Percentiles rank a stretch among this genome's conserved stretches.
phyloP scores from a whole-genome alignment of 768 basidiomycete species.

The Termitomyces bulborhizus region DNA sequence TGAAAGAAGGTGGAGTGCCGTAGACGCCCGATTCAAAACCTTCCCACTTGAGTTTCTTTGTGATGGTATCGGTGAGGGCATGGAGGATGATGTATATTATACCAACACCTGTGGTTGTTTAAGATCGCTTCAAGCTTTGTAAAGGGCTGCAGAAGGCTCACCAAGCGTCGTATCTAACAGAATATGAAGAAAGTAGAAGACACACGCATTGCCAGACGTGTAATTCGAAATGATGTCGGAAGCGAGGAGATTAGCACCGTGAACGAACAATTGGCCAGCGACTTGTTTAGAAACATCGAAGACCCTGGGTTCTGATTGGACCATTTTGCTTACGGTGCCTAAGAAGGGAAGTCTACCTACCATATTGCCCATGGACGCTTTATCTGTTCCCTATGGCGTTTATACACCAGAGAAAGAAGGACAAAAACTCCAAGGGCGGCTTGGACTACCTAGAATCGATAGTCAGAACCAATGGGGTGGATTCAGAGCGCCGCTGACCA shows the following conservation, averaged over 20 bases:
- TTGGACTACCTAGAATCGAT: constrained; percentile 68
- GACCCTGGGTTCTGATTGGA: constrained; percentile 45
- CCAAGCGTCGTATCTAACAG: constrained; percentile 89
- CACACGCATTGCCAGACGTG: constrained; percentile 78
- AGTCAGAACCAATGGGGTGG: constrained; percentile 38
- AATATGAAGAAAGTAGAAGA: constrained; percentile 89
- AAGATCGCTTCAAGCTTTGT: not conserved
- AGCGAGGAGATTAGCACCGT: constrained; percentile 71
- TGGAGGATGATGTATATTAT: constrained; percentile 74
- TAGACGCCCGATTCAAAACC: constrained; percentile 87
- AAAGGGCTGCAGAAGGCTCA: constrained; percentile 25
- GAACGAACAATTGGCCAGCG: constrained; percentile 78
- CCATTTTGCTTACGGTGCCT: not conserved
- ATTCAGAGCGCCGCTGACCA: constrained; percentile 27
- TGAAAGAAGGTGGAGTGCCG: constrained; percentile 72
- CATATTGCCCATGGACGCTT: constrained; percentile 93
- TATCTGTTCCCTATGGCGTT: constrained; percentile 79
- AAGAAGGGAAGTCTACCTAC: constrained; percentile 31
- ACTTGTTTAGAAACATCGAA: constrained; percentile 93
- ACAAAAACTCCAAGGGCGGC: constrained; percentile 87
- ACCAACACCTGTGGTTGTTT: constrained; percentile 56
- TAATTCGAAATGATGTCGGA: constrained; percentile 71
- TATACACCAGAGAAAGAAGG: constrained; percentile 80
- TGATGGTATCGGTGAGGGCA: constrained; percentile 55
- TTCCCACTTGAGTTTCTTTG: constrained; percentile 57